phyloP scores from a whole-genome alignment of 306 rosid genomes.

The Sechiopsis laciniata region DNA sequence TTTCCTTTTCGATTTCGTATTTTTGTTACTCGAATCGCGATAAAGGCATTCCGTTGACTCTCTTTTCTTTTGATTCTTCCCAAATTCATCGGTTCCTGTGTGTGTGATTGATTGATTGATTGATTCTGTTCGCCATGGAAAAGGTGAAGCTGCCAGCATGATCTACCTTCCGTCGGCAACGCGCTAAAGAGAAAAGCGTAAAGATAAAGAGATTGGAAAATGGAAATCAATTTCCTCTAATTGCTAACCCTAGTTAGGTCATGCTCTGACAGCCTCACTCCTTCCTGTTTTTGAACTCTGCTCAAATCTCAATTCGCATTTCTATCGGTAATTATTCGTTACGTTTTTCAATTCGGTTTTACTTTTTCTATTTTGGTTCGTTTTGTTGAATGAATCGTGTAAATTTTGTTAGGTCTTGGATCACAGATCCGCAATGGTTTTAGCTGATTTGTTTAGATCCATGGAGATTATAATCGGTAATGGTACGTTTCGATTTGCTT shows the following conservation, averaged over 20 bases:
- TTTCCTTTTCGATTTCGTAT: not conserved
- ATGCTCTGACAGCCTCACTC: slow-evolving; percentile 99
- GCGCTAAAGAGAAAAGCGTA: not conserved
- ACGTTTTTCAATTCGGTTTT: not conserved
- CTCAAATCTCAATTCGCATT: not conserved
- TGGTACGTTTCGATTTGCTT: not conserved
- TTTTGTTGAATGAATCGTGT: not conserved
- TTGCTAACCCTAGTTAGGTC: slow-evolving; percentile 78
- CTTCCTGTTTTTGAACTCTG: slow-evolving; percentile 58
- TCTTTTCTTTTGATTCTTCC: not conserved
- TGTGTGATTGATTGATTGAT: not conserved
- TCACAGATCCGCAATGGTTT: not conserved
- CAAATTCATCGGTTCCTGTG: not conserved
- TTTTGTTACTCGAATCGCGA: not conserved
- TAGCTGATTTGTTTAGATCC: not conserved
- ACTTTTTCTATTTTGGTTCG: not conserved
- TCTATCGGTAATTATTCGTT: not conserved
- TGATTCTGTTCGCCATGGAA: slow-evolving; percentile 15
- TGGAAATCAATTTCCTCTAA: not conserved
- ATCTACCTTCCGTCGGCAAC: slow-evolving; percentile 32
- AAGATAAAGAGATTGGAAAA: not conserved
- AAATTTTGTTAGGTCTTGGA: not conserved
- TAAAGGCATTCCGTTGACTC: not conserved
- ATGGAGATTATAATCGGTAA: not conserved
- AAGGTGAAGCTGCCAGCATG: slow-evolving; percentile 29